Conservation (phyloP, 2,329 filamentous ascomycete species). For the Penicillium sp. region DNA sequence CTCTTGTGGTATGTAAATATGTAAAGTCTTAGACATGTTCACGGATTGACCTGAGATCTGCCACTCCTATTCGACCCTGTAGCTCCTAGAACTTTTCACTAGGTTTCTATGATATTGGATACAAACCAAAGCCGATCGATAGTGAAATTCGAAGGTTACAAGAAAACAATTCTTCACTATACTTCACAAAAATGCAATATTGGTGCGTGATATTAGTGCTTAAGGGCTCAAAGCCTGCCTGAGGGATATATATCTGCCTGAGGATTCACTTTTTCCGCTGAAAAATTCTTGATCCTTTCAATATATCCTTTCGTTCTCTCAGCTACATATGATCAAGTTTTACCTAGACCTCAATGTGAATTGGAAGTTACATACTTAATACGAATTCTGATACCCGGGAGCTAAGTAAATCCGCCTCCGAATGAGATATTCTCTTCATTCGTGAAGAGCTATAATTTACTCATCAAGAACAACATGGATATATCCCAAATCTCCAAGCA, state of each 20-base stretch:
- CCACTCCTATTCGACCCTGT: too few relatives aligned
- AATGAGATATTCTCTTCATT: background rate
- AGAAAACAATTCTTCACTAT: background rate
- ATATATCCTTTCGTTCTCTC: background rate
- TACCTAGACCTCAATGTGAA: background rate
- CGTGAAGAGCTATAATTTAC: too few relatives aligned
- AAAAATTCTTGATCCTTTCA: too few relatives aligned
- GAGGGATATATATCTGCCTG: too few relatives aligned
- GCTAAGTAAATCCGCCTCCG: conserved; percentile 14
- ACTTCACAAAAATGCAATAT: background rate
- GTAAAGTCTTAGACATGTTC: too few relatives aligned
- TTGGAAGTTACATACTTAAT: background rate
- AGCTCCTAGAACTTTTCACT: too few relatives aligned
- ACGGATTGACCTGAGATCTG: too few relatives aligned
- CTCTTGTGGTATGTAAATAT: background rate
- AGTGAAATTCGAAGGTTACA: background rate
- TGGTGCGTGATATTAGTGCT: background rate
- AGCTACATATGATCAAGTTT: background rate
- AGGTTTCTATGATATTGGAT: too few relatives aligned
- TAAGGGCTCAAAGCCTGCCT: background rate
- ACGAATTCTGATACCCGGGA: background rate
- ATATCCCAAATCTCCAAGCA: conserved; percentile 15
- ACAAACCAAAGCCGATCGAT: background rate
- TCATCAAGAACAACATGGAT: conserved; percentile 14
- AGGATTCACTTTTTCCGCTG: too few relatives aligned